Percentiles rank a stretch among this genome's conserved stretches.
Conservation (phyloP, 169 alveolate species). For the Cryptosporidium xiaoi region DNA sequence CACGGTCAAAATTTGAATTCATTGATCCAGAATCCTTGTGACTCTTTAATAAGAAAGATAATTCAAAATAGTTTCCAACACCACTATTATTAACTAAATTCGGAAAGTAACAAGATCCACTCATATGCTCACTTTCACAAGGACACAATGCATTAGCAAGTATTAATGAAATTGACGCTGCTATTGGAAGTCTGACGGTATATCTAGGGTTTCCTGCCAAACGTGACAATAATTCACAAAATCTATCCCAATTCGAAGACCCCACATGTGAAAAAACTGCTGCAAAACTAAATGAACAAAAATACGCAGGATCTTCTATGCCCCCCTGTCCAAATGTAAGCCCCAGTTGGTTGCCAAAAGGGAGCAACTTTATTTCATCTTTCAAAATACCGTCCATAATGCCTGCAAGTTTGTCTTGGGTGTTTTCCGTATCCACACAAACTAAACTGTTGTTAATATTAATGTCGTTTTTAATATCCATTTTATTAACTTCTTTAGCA, state of each 20-base stretch:
- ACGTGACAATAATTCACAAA: slow-evolving; percentile 16
- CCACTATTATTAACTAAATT: neutral
- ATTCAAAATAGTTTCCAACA: neutral
- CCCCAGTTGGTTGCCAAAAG: slow-evolving; percentile 52
- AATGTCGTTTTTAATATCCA: neutral
- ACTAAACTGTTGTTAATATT: neutral
- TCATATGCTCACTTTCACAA: slow-evolving; percentile 9
- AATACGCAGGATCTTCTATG: slow-evolving; percentile 28
- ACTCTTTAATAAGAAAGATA: neutral
- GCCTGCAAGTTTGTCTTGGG: neutral
- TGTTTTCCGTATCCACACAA: neutral
- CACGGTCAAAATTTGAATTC: neutral
- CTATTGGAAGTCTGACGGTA: slow-evolving; percentile 55
- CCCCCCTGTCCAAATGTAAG: slow-evolving; percentile 37
- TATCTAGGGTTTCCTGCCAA: slow-evolving; percentile 11
- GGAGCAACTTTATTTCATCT: slow-evolving; percentile 41
- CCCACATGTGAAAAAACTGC: slow-evolving; percentile 53
- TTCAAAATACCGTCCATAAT: neutral
- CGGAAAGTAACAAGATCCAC: neutral
- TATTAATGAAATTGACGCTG: slow-evolving; percentile 62
- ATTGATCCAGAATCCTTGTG: neutral
- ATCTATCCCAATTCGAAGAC: slow-evolving; percentile 27
- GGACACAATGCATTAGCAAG: slow-evolving; percentile 46
- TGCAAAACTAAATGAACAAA: slow-evolving; percentile 65
- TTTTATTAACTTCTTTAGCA: neutral